Conservation (phyloP, 1,284 basidiomycete species). For the Afroboletus lepidellus region DNA sequence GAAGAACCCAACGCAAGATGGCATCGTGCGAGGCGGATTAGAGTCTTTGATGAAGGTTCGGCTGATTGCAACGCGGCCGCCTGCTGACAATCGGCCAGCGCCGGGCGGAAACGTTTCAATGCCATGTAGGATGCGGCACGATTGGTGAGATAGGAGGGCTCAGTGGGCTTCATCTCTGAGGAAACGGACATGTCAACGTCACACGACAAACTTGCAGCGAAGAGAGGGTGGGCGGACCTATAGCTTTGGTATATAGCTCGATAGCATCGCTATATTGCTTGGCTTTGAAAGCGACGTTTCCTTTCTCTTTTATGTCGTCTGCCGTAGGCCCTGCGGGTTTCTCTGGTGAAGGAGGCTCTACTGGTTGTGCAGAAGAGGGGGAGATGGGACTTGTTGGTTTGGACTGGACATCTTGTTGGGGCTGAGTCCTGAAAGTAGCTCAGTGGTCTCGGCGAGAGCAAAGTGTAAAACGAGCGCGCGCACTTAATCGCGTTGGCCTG, state of each 20-base stretch:
- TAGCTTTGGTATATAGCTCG: conserved; percentile 76
- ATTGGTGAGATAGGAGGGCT: conserved; percentile 81
- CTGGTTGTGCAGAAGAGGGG: conserved; percentile 19
- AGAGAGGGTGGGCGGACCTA: conserved; percentile 40
- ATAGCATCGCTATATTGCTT: conserved; percentile 70
- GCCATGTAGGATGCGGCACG: conserved; percentile 86
- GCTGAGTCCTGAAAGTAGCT: conserved; percentile 20
- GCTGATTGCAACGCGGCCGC: conserved; percentile 64
- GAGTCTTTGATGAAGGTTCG: conserved; percentile 60
- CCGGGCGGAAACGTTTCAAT: conserved; percentile 70
- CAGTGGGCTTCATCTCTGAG: conserved; percentile 61
- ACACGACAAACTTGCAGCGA: conserved; percentile 8
- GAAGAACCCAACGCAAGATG: conserved; percentile 74
- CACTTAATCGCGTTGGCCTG: conserved; percentile 29
- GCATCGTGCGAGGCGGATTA: conserved; percentile 77
- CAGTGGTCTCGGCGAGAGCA: conserved; percentile 2
- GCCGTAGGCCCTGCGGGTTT: conserved; percentile 36
- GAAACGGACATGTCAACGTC: conserved; percentile 4
- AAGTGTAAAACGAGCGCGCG: conserved; percentile 15
- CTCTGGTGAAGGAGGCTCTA: conserved; percentile 18
- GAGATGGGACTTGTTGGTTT: conserved; percentile 22
- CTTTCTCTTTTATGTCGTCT: conserved; percentile 68
- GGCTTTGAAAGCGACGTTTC: conserved; percentile 74
- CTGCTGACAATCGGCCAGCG: conserved; percentile 76
- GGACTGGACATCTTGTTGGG: conserved; percentile 5